Conservation (phyloP, 805 yeast species). For the Candida incommunis region DNA sequence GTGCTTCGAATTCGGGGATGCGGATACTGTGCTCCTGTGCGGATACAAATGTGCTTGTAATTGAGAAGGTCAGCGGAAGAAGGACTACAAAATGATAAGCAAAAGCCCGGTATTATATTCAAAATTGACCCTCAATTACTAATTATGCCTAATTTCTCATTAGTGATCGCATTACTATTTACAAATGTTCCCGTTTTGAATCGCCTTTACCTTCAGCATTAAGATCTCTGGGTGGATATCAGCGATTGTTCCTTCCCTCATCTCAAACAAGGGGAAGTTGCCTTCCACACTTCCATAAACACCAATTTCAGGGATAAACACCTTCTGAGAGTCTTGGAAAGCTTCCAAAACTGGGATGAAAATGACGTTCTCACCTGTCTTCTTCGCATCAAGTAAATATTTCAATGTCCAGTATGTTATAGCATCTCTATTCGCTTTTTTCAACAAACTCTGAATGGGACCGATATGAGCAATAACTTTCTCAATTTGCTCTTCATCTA, state of each 20-base stretch:
- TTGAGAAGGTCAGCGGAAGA: no score
- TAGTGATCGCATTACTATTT: no score
- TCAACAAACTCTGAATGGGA: not conserved
- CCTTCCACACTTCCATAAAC: not conserved
- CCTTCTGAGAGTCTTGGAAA: not conserved
- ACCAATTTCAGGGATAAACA: not conserved
- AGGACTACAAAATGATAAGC: no score
- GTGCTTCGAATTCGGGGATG: no score
- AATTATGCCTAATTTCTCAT: no score
- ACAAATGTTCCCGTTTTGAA: no score
- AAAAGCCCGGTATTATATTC: no score
- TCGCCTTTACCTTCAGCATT: not conserved
- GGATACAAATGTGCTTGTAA: no score
- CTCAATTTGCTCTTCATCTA: not conserved
- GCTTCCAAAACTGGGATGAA: not conserved
- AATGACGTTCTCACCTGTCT: not conserved
- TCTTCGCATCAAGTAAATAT: not conserved
- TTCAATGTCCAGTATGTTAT: not conserved
- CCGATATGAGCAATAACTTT: not conserved
- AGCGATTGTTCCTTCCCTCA: not conserved
- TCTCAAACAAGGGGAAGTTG: not conserved
- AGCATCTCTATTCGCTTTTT: not conserved
- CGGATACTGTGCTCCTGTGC: no score
- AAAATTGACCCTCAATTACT: no score
- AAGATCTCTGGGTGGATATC: not conserved